phyloP scores from a whole-genome alignment of 495 filamentous ascomycete species.

The Penicillium malachiteum region DNA sequence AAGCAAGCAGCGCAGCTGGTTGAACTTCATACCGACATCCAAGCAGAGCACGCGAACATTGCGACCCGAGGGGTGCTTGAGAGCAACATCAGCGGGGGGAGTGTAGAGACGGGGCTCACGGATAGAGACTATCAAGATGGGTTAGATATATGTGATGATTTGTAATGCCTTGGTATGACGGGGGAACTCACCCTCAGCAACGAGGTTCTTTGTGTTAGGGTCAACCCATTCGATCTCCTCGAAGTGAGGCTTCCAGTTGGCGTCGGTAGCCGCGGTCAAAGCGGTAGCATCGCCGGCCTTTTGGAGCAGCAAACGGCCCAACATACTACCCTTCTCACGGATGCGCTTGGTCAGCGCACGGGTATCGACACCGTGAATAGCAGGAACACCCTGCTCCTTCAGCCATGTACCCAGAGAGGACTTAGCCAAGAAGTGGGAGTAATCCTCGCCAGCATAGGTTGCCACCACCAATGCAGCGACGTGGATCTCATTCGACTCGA shows the following conservation, averaged over 20 bases:
- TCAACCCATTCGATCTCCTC: constrained; percentile 84
- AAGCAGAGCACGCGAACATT: constrained; percentile 83
- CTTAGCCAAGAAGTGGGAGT: constrained; percentile 84
- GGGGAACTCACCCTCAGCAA: constrained; percentile 76
- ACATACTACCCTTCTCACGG: constrained; percentile 91
- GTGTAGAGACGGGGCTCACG: constrained; percentile 76
- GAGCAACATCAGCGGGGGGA: constrained; percentile 61
- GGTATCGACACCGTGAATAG: constrained; percentile 94
- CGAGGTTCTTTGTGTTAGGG: constrained; percentile 88
- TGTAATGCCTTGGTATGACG: neutral
- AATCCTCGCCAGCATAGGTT: constrained; percentile 89
- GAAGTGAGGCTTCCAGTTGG: constrained; percentile 64
- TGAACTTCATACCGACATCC: constrained; percentile 96
- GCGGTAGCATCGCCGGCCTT: constrained; percentile 52
- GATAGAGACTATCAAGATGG: constrained; percentile 68
- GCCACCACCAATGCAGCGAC: constrained; percentile 86
- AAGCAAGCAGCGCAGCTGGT: constrained; percentile 91
- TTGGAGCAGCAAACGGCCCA: constrained; percentile 81
- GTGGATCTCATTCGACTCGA: constrained; percentile 89
- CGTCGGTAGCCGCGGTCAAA: constrained; percentile 40
- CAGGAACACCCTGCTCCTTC: constrained; percentile 92
- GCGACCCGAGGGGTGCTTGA: constrained; percentile 84
- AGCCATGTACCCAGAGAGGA: constrained; percentile 93
- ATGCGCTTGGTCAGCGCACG: constrained; percentile 91
- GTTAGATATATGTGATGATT: constrained; percentile 1